Base-by-base conservation (phyloP, 495 filamentous ascomycete genomes). In the Delitschia confertaspora region DNA sequence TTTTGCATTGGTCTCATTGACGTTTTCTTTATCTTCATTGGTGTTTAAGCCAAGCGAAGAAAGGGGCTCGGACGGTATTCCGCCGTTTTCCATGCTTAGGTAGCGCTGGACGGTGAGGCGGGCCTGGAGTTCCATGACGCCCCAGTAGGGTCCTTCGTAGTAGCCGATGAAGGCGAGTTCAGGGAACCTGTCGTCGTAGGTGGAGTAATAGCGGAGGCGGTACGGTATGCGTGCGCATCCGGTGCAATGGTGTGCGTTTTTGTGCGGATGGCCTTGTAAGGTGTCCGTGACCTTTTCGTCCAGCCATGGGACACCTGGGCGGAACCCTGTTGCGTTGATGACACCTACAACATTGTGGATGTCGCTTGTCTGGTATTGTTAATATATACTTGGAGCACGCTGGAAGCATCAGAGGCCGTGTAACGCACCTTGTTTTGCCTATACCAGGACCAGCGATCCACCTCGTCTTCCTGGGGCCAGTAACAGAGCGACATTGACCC, bases 131-230 rank as follows among this genome's bases (percentile, higher is more conserved):
- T 95, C 87, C 71, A 89, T 82, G 0, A 84, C 73, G 0, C 81
- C 82, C 82, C 85, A 95, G 61, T 83, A 93, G 0, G 87, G 84
- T 1, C 83, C 82, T 25, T 84, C 74, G 59, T 93, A 89, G 61
- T 89, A 82, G 3, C 88, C 88, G 0, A 93, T 78, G 46, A 93
- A 93, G 0, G 82, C 83, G 0, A 89, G 62, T 16, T 75, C 73
- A 0, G 78, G 74, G 1, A 88, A 55, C 3, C 62, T 60, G 0
- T 69, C 68, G 51, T 80, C 77, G 24, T 79, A 66, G 3, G 75
- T 81, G 13, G 71, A 70, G 45, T 79, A 77, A 33, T 80, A 75
- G 32, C 80, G 78, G 3, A 93, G 66, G 0, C 84, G 70, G 2
- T 87, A 58, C 0, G 86, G 84, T 7, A 84, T 68, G 48, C 78